Evolutionary conservation across 768 basidiomycete genomes (phyloP), one percentile per base, ranked within the genome.

Genomic region (Naganishia onofrii): DNA sequence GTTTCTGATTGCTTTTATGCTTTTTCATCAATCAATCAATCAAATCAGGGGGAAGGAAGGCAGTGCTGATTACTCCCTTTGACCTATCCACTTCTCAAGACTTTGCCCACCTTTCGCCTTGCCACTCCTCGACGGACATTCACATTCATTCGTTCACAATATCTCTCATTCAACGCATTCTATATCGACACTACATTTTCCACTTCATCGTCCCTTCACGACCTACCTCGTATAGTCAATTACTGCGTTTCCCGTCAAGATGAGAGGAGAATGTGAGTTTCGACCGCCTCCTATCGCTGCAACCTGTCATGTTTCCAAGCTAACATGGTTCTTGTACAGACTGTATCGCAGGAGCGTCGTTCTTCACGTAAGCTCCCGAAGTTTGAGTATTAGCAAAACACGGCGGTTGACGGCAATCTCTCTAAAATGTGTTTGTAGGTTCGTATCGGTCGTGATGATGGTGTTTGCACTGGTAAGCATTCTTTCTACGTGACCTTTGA

Each of bases 311-410:
- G 54, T 12, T 44, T 4, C 6, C n/a, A 26, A 23, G 32, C 52
- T 52, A 38, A 52, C 46, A 38, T 57, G 31, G n/a, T 19, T 21
- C 42, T 31, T 5, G 1, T 19, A 1, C 38, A 72, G 71, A 79
- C 73, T 80, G 79, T 65, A 73, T 80, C 46, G 74, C 74, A 23
- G 78, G 79, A 53, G 79, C 79, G 23, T 76, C 79, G 23, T 65
- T 77, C 70, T 66, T 66, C 42, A 67, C 70, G 70, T 70, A 46
- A 28, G 70, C 54, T 21, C 21, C 13, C 44, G 0, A 29, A n/a
- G n/a, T n/a, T 51, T 51, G 19, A n/a, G 23, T n/a, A 28, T 21
- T 8, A 38, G 31, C 28, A 21, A 15, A 34, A 7, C n/a, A 6
- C 7, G 23, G 3, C 48, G 10, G 10, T n/a, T 36, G n/a, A 51